Conservation (phyloP, 78 protist genomes). For the Guillardia theta region DNA sequence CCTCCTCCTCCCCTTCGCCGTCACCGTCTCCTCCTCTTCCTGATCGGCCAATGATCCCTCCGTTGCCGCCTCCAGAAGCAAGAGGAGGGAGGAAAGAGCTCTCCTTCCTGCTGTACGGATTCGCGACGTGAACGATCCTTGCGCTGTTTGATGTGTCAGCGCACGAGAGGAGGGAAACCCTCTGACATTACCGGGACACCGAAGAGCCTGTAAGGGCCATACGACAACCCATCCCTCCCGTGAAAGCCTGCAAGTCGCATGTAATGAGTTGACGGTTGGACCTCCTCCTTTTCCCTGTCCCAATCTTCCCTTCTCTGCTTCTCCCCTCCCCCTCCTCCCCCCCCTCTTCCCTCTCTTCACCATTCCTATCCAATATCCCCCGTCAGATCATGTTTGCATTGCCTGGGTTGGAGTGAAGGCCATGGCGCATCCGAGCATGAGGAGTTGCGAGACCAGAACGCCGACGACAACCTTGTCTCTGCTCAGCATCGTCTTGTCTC, state of each 20-base stretch:
- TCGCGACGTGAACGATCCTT: not conserved
- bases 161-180: not conserved
- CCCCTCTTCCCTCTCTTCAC: not conserved
- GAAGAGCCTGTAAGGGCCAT: not conserved
- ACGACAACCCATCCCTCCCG: not conserved
- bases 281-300: not conserved
- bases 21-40: constrained; percentile 13
- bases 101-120: not conserved
- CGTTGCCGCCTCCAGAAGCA: not conserved
- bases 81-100: not conserved
- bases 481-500: not conserved
- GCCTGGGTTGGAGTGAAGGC: no score
- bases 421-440: no score
- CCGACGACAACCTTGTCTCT: no score
- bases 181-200: not conserved
- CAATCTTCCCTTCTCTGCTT: not conserved
- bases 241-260: not conserved
- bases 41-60: not conserved
- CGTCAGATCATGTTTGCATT: no score
- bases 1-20: not conserved
- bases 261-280: not conserved
- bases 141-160: not conserved
- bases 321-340: not conserved
- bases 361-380: no score
- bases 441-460: no score